Conservation (phyloP, 2,329 filamentous ascomycete genomes). For the Colletotrichum lentis region DNA sequence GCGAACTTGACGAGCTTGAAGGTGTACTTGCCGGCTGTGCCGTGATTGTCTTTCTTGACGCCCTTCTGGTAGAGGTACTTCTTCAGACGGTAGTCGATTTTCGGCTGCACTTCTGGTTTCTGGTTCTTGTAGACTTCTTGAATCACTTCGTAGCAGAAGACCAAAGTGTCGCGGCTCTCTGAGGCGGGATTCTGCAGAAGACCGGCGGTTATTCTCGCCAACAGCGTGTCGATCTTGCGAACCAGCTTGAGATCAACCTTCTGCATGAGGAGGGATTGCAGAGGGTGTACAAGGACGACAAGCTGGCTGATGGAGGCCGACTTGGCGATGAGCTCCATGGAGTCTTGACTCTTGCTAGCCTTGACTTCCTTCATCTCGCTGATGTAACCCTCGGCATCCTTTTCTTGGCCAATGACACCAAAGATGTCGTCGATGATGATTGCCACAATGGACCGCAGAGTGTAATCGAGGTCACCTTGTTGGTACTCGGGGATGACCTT, state of each 20-base stretch:
- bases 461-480: slow-evolving; percentile 89
- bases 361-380: slow-evolving; percentile 98
- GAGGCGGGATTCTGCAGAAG: slow-evolving; percentile 82
- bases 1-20: slow-evolving; percentile 91
- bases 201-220: slow-evolving; percentile 83
- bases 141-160: slow-evolving; percentile 95
- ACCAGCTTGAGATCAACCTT: slow-evolving; percentile 84
- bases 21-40: slow-evolving; percentile 77
- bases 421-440: slow-evolving; percentile 99
- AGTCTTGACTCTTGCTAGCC: slow-evolving; percentile 97
- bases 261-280: slow-evolving; percentile 81
- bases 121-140: slow-evolving; percentile 80
- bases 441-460: slow-evolving; percentile 76
- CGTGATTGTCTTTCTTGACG: slow-evolving; percentile 76
- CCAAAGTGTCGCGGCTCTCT: slow-evolving; percentile 80
- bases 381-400: slow-evolving; percentile 94
- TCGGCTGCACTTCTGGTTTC: slow-evolving; percentile 59
- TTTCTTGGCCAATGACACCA: slow-evolving; percentile 89
- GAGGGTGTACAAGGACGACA: slow-evolving; percentile 77
- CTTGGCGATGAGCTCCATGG: slow-evolving; percentile 90
- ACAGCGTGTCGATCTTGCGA: slow-evolving; percentile 88
- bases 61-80: slow-evolving; percentile 84
- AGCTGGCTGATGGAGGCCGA: slow-evolving; percentile 79
- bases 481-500: slow-evolving; percentile 74
- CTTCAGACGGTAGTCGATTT: slow-evolving; percentile 68